Evolutionary conservation across 495 filamentous ascomycete species (phyloP).

Genomic region (Xylaria intraflava): DNA sequence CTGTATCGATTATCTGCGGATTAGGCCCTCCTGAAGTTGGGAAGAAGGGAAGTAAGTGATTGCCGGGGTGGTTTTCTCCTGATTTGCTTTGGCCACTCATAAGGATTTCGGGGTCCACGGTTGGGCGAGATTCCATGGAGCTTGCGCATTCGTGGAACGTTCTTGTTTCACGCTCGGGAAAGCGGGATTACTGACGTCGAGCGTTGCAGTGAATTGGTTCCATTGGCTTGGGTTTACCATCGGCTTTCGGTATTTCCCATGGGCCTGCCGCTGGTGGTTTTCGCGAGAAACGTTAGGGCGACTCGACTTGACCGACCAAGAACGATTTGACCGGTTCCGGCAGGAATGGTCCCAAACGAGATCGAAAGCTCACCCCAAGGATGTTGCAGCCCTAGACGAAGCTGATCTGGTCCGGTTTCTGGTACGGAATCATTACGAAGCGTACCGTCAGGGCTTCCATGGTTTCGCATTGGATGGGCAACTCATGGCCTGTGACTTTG

Average conservation of each 20-base stretch:
- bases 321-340: conserved; percentile 3
- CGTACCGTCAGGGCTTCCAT: conserved; percentile 25
- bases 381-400: conserved; percentile 1
- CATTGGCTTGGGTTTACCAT: conserved; percentile 19
- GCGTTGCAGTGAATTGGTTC: conserved; percentile 6
- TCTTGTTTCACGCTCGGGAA: neutral
- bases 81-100: no score
- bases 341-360: neutral
- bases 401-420: neutral
- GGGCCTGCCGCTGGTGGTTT: conserved; percentile 13
- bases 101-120: neutral
- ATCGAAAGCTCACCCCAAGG: neutral
- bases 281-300: conserved; percentile 8
- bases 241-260: conserved; percentile 14
- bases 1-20: conserved; percentile 27
- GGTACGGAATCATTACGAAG: conserved; percentile 17
- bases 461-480: conserved; percentile 23
- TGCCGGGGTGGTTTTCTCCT: neutral
- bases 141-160: neutral
- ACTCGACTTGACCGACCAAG: conserved; percentile 11
- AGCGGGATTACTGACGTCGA: neutral
- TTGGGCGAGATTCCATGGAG: neutral
- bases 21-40: conserved; percentile 24
- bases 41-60: conserved; percentile 5
- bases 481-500: conserved; percentile 28